Base-by-base conservation (phyloP, 768 basidiomycete genomes). In the Lepiota brunneoincarnata region DNA sequence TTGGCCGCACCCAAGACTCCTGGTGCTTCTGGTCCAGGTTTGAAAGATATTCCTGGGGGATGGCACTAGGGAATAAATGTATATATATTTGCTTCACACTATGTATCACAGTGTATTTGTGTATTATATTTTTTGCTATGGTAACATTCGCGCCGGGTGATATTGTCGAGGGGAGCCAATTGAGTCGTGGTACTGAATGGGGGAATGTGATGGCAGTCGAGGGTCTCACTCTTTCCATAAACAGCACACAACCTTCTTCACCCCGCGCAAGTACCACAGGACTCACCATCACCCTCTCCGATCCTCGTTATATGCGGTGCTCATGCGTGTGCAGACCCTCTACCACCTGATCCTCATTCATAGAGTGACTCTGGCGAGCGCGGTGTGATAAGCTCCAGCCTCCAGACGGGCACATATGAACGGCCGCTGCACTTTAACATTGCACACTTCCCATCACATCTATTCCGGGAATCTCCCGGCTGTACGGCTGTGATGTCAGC, bases 31-130 rank as follows among this genome's bases (percentile, higher is more conserved):
- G 72, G 68, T 2, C 74, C 71, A 41, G 63, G 69, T 35, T 58
- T 69, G 43, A 63, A 64, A 54, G 61, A 71, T 15, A 54, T 58
- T 48, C 77, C 77, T 40, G 80, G 77, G 6, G 73, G 75, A 15
- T 82, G 80, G 80, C 65, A 72, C 54, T 78, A 51, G 65, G 39
- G 46, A 31, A 48, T n/a, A n/a, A n/a, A n/a, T n/a, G n/a, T n/a
- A 20, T 38, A 18, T 46, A 15, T n/a, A 21, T 31, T 41, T 49
- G 20, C 10, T 28, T 37, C 44, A 20, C 37, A 23, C 6, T 39
- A 37, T 54, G 52, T 54, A 45, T 45, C 45, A 53, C 43, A 24
- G 7, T 15, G 18, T 31, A 45, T 26, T 26, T 47, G 23, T 51
- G 28, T 31, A 11, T 31, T 47, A 34, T 20, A 18, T 51, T 38